Percentiles rank a stretch among this genome's conserved stretches.
phyloP scores from a whole-genome alignment of 177 flowering plant genomes.

The Tripterygium wilfordii region DNA sequence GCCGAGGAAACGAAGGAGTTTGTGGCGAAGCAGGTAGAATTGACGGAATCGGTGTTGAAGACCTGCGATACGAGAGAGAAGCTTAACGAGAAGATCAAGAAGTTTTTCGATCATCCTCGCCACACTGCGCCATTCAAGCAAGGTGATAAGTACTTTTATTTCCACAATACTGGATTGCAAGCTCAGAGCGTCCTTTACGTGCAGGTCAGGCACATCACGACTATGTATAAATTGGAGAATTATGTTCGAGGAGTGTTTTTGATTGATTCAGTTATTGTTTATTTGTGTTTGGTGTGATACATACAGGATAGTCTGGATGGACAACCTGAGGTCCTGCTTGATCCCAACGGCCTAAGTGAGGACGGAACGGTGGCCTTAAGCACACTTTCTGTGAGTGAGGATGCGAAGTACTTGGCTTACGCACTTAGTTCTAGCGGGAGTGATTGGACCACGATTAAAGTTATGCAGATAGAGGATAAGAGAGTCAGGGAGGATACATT shows the following conservation, averaged over 20 bases:
- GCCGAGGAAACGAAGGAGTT: constrained; percentile 81
- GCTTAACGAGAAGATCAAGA: constrained; percentile 60
- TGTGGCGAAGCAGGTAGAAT: constrained; percentile 63
- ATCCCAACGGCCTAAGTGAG: constrained; percentile 84
- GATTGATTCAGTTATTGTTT: not conserved
- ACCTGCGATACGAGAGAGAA: constrained; percentile 69
- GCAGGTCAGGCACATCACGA: no score
- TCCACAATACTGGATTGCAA: constrained; percentile 89
- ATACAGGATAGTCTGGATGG: constrained; percentile 83
- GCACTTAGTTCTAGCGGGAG: constrained; percentile 93
- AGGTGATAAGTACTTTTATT: constrained; percentile 83
- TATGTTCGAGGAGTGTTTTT: no score
- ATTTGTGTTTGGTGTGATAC: no score
- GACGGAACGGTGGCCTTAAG: constrained; percentile 90
- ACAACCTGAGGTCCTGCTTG: constrained; percentile 77
- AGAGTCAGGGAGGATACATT: constrained; percentile 57
- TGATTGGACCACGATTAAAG: constrained; percentile 92
- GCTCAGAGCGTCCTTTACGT: constrained; percentile 81
- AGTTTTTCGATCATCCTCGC: constrained; percentile 71
- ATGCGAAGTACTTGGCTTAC: constrained; percentile 87
- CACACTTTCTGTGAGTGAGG: constrained; percentile 49
- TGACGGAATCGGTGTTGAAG: constrained; percentile 55
- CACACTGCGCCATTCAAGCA: constrained; percentile 56
- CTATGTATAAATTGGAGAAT: no score
- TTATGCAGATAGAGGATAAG: constrained; percentile 74